Conservation (phyloP, 116 monocot species). For the Phalaenopsis hybrid region DNA sequence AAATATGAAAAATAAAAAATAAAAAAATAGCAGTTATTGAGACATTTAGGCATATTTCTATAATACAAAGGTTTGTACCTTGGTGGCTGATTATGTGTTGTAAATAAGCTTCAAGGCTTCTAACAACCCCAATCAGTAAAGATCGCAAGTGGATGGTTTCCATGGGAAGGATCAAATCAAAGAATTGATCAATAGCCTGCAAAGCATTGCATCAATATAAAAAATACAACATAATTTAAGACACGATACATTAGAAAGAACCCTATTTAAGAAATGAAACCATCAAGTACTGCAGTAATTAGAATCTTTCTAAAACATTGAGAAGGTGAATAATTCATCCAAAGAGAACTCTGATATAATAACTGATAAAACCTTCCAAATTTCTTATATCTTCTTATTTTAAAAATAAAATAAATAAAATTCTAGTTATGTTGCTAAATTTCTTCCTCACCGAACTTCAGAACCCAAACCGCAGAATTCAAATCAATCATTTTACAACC, state of each 20-base stretch:
- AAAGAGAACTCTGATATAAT: neutral
- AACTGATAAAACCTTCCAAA: neutral
- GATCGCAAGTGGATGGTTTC: constrained; percentile 59
- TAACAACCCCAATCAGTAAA: constrained; percentile 61
- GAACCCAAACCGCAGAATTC: neutral
- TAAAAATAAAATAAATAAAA: neutral
- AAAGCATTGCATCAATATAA: constrained; percentile 4
- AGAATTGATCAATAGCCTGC: constrained; percentile 68
- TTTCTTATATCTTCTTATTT: neutral
- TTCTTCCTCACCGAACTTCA: neutral
- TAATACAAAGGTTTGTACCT: constrained; percentile 24
- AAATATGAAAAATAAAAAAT: neutral
- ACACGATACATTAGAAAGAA: neutral
- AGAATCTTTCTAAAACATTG: neutral
- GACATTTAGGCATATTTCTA: neutral
- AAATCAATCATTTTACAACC: neutral
- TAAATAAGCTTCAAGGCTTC: constrained; percentile 60
- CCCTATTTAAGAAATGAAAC: neutral
- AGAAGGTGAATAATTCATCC: neutral
- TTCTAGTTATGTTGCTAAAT: neutral
- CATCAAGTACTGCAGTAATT: neutral
- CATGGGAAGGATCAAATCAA: constrained; percentile 53
- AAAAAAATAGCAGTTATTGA: neutral
- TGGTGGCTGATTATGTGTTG: constrained; percentile 38
- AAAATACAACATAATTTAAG: neutral